phyloP scores from a whole-genome alignment of 2,329 filamentous ascomycete genomes.

The Fusarium denticulatum region DNA sequence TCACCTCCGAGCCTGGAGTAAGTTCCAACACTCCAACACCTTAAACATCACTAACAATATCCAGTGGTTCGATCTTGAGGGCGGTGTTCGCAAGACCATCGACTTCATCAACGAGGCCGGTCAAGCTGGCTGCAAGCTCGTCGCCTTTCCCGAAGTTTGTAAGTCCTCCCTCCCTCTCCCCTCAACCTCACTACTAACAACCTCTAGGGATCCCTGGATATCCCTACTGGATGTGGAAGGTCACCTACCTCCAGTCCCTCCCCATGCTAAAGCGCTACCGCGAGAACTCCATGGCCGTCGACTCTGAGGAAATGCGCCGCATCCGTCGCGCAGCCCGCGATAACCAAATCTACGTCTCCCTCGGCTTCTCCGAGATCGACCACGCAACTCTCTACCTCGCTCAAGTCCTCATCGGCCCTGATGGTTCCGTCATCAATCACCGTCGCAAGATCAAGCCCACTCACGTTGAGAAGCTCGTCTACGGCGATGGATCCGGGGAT shows the following conservation, averaged over 20 bases:
- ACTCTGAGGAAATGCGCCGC: slow-evolving; percentile 55
- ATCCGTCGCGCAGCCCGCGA: slow-evolving; percentile 55
- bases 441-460: slow-evolving; percentile 63
- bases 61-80: slow-evolving; percentile 66
- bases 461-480: slow-evolving; percentile 59
- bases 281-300: slow-evolving; percentile 51
- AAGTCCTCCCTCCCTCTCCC: background rate
- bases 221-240: slow-evolving; percentile 54
- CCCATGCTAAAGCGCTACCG: slow-evolving; percentile 48
- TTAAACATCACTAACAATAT: background rate
- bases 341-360: slow-evolving; percentile 56
- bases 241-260: slow-evolving; percentile 46
- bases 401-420: slow-evolving; percentile 62
- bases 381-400: slow-evolving; percentile 58
- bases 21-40: fast-evolving
- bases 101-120: slow-evolving; percentile 65
- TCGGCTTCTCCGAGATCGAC: slow-evolving; percentile 62
- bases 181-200: fast-evolving
- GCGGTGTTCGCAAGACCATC: slow-evolving; percentile 65
- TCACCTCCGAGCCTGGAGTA: slow-evolving; percentile 37
- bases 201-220: slow-evolving; percentile 60
- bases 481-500: slow-evolving; percentile 66
- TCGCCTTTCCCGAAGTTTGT: slow-evolving; percentile 64
- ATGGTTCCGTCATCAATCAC: slow-evolving; percentile 57
- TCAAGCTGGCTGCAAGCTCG: slow-evolving; percentile 61